Conservation (phyloP, 2,329 filamentous ascomycete species). For the Colletotrichum horii region DNA sequence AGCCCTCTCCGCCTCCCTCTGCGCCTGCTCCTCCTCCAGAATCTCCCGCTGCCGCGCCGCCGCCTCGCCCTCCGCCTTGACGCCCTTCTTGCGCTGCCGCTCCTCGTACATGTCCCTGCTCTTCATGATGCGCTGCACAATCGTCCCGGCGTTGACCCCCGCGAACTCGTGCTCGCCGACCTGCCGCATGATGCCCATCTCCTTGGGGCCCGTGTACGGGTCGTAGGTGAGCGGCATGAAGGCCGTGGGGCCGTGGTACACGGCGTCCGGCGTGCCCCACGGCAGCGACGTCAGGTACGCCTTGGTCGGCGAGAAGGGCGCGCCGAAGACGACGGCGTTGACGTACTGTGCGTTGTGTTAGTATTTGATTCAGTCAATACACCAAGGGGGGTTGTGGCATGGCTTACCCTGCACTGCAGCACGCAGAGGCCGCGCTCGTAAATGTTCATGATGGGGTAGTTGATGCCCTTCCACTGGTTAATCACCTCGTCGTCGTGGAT, state of each 20-base stretch:
- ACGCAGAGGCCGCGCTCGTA: slow-evolving; percentile 96
- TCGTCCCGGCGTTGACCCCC: slow-evolving; percentile 89
- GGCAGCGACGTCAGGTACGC: slow-evolving; percentile 79
- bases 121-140: slow-evolving; percentile 88
- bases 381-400: too few species aligned
- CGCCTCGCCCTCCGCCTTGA: slow-evolving; percentile 81
- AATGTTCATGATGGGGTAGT: slow-evolving; percentile 99
- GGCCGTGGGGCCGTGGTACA: slow-evolving; percentile 95
- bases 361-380: not conserved
- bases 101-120: slow-evolving; percentile 90
- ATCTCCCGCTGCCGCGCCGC: slow-evolving; percentile 66
- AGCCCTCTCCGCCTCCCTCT: slow-evolving; percentile 47
- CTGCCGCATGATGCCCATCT: slow-evolving; percentile 83
- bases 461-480: slow-evolving; percentile 95
- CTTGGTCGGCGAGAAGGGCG: slow-evolving; percentile 85
- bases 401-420: slow-evolving; percentile 82
- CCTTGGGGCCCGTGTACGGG: slow-evolving; percentile 80
- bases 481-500: slow-evolving; percentile 95
- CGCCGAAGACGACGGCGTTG: slow-evolving; percentile 85
- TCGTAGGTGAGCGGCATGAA: slow-evolving; percentile 85
- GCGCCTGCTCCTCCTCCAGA: slow-evolving; percentile 63
- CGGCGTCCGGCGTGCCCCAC: slow-evolving; percentile 74
- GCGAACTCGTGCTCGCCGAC: slow-evolving; percentile 80
- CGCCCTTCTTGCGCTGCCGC: slow-evolving; percentile 85
- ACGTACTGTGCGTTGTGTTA: slow-evolving; percentile 69